Base-by-base conservation (phyloP, 2,329 filamentous ascomycete species). In the Ophiostoma sp. region DNA sequence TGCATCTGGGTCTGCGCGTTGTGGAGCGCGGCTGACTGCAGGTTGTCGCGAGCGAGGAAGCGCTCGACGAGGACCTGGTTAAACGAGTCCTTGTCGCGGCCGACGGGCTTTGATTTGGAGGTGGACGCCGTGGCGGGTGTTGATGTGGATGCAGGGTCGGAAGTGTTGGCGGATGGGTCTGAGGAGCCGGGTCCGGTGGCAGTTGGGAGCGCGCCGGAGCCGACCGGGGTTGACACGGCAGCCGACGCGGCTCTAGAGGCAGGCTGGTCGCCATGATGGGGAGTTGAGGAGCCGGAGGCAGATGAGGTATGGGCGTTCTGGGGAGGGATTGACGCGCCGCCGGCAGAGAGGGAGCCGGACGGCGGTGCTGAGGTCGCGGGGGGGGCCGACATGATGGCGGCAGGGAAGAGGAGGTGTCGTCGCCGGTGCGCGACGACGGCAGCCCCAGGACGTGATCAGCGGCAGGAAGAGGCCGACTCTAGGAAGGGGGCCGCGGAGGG, bases 1-100 rank as follows among this genome's bases (percentile, higher is more conserved):
- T 84, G 84, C 73, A 89, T 85, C 70, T 89, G 79, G 67, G 84
- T 83, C 73, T 86, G 84, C 69, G 83, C 84, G 48, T 84, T 82
- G 68, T 84, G 80, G 66, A 87, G 79, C 71, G 83, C 83, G 11
- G 84, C 83, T 20, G 83, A 81, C 72, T 85, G 84, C 73, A 87
- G 78, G 76, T 82, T 80, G 76, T 88, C 86, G 75, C 83, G 84
- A 70, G 80, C 81, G 73, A 84, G 81, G 76, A 82, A 86, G 69
- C 83, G 83, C 76, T 86, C 83, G 70, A 87, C 81, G 76, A 86
- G 78, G 72, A 87, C 77, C 73, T 80, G 81, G 73, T 84, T 81
- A 77, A 86, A 85, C 7, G 83, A 81, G 69, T 86, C 85, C 77
- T 85, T 86, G 76, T 86, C 85, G 75, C 86, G 85, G 54, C 72